Percentiles rank a stretch among this genome's conserved stretches.
phyloP scores from a whole-genome alignment of 306 rosid genomes.

The Senna siamea region DNA sequence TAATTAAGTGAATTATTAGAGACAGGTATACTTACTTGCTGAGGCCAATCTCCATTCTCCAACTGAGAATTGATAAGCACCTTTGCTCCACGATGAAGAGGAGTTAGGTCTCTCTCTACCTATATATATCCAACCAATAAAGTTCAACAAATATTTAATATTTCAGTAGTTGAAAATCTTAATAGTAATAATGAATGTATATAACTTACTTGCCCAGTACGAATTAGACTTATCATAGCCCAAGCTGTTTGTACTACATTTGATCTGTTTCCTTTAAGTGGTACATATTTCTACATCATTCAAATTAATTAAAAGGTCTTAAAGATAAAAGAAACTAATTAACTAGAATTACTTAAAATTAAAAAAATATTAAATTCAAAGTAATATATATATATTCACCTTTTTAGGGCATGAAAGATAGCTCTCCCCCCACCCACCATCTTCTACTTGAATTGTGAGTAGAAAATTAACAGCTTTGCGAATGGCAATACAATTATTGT shows the following conservation, averaged over 20 bases:
- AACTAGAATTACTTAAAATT: too few relatives aligned
- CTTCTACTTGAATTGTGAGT: neutral
- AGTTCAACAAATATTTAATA: too few relatives aligned
- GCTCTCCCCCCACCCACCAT: conserved; percentile 21
- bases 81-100: conserved; percentile 70
- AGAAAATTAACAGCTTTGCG: conserved; percentile 4
- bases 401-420: neutral
- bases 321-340: too few relatives aligned
- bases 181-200: too few relatives aligned
- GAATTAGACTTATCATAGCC: too few relatives aligned
- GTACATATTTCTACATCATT: neutral
- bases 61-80: conserved; percentile 62
- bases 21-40: conserved; percentile 51
- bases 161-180: too few relatives aligned
- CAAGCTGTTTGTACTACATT: too few relatives aligned
- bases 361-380: too few relatives aligned
- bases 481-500: neutral
- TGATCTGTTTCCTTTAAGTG: neutral
- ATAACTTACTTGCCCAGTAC: too few relatives aligned
- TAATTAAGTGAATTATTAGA: neutral
- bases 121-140: neutral
- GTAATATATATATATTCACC: neutral
- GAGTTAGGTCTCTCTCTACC: conserved; percentile 60
- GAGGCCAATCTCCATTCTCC: conserved; percentile 75
- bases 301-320: too few relatives aligned